Evolutionary conservation across 1,139 yeast genomes (phyloP), one percentile per base, ranked within the genome.

Genomic region (Dujonia santamariae): DNA sequence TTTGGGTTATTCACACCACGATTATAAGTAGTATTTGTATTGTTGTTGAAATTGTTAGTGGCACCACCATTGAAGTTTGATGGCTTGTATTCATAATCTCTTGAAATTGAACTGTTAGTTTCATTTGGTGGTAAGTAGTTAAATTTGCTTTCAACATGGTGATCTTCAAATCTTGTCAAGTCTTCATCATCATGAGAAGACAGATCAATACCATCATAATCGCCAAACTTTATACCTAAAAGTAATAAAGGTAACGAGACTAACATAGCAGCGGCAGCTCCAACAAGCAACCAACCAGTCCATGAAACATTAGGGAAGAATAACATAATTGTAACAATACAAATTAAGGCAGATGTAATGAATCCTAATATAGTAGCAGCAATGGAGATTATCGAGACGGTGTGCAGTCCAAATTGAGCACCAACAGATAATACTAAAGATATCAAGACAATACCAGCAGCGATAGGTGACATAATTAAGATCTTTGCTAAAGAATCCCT

Each of bases 381-480:
- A 30, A 67, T 44, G 4, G 61, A 59, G 15, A 58, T 39, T 11
- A 56, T 46, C 7, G 51, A 37, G 6, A 46, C 32, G 3, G 54
- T 47, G 35, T 54, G 61, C 26, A 50, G 41, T 4, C 73, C 54
- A 19, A 67, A 31, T 4, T 67, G 33, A 0, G 72, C 51, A 34
- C 58, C 48, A 6, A 62, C 23, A 22, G 68, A 47, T 41, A 80
- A 56, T 7, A 84, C 46, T 32, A 57, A 44, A n/a, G 50, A 38
- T 19, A 61, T 37, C 35, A 81, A 66, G n/a, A 85, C 78, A 52
- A 86, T 65, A 0, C 90, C 95, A 12, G 86, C 78, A 3, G 95
- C 86, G 22, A 90, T 77, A 1, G 95, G 95, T 44, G 85, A 88
- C 14, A 86, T 77, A 30, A 90, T 76, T 37, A 92, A 68, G 31